Conservation (phyloP, 768 basidiomycete species). For the Piloderma croceum region DNA sequence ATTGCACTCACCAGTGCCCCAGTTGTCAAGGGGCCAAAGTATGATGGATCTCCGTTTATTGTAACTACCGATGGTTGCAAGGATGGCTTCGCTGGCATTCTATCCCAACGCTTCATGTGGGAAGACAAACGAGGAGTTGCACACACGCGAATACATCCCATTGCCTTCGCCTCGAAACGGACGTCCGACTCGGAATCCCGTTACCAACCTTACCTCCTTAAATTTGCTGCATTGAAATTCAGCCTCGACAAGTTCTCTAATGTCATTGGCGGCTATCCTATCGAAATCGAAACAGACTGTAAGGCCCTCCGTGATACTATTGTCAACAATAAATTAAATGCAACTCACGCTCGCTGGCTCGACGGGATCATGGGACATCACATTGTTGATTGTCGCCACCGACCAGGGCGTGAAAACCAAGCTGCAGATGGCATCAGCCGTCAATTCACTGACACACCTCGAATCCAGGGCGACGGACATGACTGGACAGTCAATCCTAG, state of each 20-base stretch:
- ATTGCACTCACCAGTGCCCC: constrained; percentile 25
- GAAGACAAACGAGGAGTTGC: constrained; percentile 5
- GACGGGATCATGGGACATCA: constrained; percentile 27
- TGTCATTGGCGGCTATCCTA: constrained; percentile 22
- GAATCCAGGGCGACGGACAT: constrained; percentile 9
- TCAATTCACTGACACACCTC: constrained; percentile 6
- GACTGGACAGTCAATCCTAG: constrained; percentile 21
- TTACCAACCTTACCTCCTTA: constrained; percentile 30
- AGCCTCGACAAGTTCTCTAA: constrained; percentile 26
- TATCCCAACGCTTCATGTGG: constrained; percentile 24
- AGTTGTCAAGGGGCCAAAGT: constrained; percentile 25
- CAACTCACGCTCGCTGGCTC: constrained; percentile 30
- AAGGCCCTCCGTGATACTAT: constrained; percentile 29
- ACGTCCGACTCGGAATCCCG: constrained; percentile 25
- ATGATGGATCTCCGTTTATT: constrained; percentile 31
- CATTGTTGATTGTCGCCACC: constrained; percentile 18
- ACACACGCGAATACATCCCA: constrained; percentile 14
- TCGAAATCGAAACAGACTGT: constrained; percentile 34
- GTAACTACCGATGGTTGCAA: constrained; percentile 30
- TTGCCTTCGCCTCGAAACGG: constrained; percentile 25
- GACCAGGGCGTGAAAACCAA: constrained; percentile 15
- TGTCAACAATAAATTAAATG: constrained; percentile 21
- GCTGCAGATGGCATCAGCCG: constrained; percentile 23
- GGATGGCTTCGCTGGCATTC: constrained; percentile 27
- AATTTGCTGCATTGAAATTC: constrained; percentile 34